Evolutionary conservation across 257 asterid genomes (phyloP).

Genomic region (Eucommia ulmoides): DNA sequence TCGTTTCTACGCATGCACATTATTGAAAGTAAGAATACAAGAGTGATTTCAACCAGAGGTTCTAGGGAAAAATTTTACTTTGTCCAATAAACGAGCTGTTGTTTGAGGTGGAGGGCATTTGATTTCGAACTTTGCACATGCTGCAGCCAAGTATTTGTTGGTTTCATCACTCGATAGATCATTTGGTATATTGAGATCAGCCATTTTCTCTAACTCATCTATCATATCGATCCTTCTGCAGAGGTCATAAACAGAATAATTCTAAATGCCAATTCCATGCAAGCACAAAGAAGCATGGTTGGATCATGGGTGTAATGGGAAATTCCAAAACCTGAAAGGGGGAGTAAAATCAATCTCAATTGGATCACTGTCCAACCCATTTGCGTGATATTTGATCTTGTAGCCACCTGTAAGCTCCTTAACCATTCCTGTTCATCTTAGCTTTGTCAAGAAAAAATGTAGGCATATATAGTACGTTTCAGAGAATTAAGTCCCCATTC

Average conservation of each 20-base stretch:
- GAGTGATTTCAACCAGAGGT: background rate
- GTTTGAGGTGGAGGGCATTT: conserved; percentile 93
- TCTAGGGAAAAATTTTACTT: conserved; percentile 31
- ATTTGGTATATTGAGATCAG: conserved; percentile 65
- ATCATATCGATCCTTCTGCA: conserved; percentile 88
- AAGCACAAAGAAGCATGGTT: too few species aligned
- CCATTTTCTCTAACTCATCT: conserved; percentile 76
- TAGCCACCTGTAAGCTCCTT: conserved; percentile 83
- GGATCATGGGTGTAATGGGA: too few species aligned
- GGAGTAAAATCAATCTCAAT: conserved; percentile 95
- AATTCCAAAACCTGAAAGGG: conserved; percentile 63
- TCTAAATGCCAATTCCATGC: background rate
- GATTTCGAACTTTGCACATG: conserved; percentile 60
- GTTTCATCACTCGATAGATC: conserved; percentile 75
- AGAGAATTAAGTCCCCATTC: background rate
- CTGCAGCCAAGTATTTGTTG: conserved; percentile 56
- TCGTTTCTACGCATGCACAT: too few species aligned
- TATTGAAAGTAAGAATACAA: too few species aligned
- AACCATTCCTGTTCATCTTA: conserved; percentile 58
- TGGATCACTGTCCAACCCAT: conserved; percentile 61
- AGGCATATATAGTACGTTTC: background rate
- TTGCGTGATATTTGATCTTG: conserved; percentile 73
- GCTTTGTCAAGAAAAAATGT: conserved; percentile 1
- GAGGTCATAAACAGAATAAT: conserved; percentile 1
- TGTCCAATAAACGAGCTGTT: conserved; percentile 75